A percentile compares a stretch with the other conserved stretches of the same genome.
These are phyloP conservation scores for Pedinophyceae sp. DNA, from an alignment of 139 green algal genomes.

Conservation along the genomic window DNA sequence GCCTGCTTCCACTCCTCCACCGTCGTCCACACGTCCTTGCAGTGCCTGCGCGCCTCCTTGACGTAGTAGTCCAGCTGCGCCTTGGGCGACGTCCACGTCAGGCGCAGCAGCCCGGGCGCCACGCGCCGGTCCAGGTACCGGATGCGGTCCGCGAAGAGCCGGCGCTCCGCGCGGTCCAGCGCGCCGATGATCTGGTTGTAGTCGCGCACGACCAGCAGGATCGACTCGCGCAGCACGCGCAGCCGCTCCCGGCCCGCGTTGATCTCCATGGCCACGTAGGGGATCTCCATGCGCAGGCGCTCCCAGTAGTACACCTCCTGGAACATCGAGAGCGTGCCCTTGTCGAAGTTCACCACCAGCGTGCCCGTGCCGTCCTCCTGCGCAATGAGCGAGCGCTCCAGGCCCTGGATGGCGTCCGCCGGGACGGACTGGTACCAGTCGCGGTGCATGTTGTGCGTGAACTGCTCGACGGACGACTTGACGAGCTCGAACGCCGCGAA, in stretches of 20 bases:
- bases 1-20: constrained; percentile 56
- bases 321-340: constrained; percentile 44
- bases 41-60: constrained; percentile 27
- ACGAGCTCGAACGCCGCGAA: constrained; percentile 42
- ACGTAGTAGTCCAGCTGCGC: constrained; percentile 60
- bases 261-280: constrained; percentile 71
- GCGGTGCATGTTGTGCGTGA: constrained; percentile 53
- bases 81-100: constrained; percentile 51
- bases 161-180: constrained; percentile 53
- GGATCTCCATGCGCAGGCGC: constrained; percentile 57
- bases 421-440: constrained; percentile 61
- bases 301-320: constrained; percentile 66
- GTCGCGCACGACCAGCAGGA: constrained; percentile 24
- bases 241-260: constrained; percentile 66
- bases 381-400: constrained; percentile 39
- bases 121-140: constrained; percentile 67
- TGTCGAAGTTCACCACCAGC: constrained; percentile 66
- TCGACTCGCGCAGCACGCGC: constrained; percentile 43
- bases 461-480: constrained; percentile 54
- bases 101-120: constrained; percentile 58
- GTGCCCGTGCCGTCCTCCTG: constrained; percentile 21
- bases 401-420: constrained; percentile 28
- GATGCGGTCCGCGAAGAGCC: constrained; percentile 68
- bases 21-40: constrained; percentile 5
- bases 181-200: constrained; percentile 52